Percentiles rank a stretch among this genome's conserved stretches.
phyloP scores from a whole-genome alignment of 176 grass and related monocot species.

The Leersia perrieri region DNA sequence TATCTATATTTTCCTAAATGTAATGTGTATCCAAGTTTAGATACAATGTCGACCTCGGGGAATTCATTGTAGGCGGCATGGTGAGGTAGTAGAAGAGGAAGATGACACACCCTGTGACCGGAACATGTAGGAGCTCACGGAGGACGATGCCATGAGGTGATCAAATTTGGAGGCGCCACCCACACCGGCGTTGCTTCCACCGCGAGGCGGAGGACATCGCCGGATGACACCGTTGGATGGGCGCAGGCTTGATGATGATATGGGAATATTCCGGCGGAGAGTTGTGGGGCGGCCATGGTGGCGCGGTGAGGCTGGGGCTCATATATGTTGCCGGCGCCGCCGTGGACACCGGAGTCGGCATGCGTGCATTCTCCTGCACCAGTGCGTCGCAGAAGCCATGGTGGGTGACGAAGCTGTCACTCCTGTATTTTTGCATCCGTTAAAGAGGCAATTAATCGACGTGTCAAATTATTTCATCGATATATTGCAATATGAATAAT shows the following conservation, averaged over 20 bases:
- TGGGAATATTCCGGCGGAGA: too few species aligned
- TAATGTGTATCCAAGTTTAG: too few species aligned
- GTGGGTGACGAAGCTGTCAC: slow-evolving; percentile 99
- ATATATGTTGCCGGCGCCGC: slow-evolving; percentile 49
- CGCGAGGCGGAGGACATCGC: slow-evolving; percentile 56
- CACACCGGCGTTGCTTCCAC: slow-evolving; percentile 1
- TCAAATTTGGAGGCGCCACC: slow-evolving; percentile 42
- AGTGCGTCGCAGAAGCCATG: slow-evolving; percentile 94
- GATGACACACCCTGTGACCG: slow-evolving; percentile 23
- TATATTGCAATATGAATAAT: neutral
- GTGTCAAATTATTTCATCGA: neutral
- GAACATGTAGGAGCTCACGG: slow-evolving; percentile 42
- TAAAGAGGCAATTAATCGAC: neutral
- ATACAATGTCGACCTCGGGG: slow-evolving; percentile 52
- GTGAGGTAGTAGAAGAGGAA: slow-evolving; percentile 56
- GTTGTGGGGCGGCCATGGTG: slow-evolving; percentile 27
- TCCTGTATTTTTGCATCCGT: slow-evolving; percentile 45
- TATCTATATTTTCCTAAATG: too few species aligned
- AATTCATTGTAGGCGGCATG: slow-evolving; percentile 23
- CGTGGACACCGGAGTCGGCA: slow-evolving; percentile 61
- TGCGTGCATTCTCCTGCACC: slow-evolving; percentile 74
- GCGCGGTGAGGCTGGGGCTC: slow-evolving; percentile 48
- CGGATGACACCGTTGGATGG: slow-evolving; percentile 33
- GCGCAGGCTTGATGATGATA: slow-evolving; percentile 52
- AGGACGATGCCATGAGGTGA: slow-evolving; percentile 37